A percentile compares a stretch with the other conserved stretches of the same genome.
These are phyloP conservation scores for Microstegium vimineum DNA, from an alignment of 176 grass and related monocot genomes.

Conservation along the genomic window DNA sequence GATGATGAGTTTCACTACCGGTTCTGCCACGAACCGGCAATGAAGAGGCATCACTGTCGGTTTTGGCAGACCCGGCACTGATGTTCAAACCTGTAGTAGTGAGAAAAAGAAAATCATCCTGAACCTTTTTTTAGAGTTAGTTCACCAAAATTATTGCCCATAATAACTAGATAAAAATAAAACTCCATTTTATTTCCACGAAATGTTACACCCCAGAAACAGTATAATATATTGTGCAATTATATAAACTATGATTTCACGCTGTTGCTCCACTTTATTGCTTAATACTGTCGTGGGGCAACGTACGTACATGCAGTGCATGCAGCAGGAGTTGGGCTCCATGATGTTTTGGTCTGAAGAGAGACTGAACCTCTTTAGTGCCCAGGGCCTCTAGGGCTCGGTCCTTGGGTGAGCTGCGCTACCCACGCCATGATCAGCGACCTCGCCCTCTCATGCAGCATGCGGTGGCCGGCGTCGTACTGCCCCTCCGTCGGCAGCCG, in stretches of 20 bases:
- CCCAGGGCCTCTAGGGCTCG: conserved; percentile 53
- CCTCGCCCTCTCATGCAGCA: conserved; percentile 53
- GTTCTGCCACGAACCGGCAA: no score
- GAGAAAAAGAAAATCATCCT: no score
- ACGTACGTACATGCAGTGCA: neutral
- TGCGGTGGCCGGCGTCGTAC: neutral
- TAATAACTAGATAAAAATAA: no score
- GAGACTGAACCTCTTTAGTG: conserved; percentile 25
- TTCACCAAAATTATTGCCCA: no score
- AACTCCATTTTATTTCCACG: neutral
- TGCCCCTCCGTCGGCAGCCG: conserved; percentile 21
- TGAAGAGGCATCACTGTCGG: no score
- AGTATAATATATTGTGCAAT: neutral
- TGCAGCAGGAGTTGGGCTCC: neutral
- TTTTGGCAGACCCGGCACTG: no score
- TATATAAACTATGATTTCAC: neutral
- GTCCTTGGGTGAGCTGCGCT: conserved; percentile 44
- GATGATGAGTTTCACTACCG: no score
- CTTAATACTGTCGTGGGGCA: neutral
- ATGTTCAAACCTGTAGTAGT: no score
- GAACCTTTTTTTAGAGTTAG: no score
- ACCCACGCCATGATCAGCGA: conserved; percentile 51
- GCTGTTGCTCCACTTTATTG: neutral
- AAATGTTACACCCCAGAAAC: neutral
- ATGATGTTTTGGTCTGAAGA: no score